These are phyloP conservation scores for Fonsecaea erecta DNA, from an alignment of 2,329 filamentous ascomycete species.

Conservation along the genomic window DNA sequence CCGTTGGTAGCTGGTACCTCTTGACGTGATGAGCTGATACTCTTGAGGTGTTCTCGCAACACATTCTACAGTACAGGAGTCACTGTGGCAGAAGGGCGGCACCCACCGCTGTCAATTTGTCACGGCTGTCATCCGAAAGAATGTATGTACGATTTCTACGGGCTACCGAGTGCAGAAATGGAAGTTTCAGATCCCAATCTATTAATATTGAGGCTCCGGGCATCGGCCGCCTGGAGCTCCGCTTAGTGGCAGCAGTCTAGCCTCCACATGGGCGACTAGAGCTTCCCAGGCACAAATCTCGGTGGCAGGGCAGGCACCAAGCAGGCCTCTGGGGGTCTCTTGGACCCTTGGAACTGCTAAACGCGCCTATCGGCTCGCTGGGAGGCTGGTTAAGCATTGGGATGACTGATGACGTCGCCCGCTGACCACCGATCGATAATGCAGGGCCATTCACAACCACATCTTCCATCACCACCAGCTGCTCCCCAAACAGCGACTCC, in stretches of 20 bases:
- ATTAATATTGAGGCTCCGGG: constrained; percentile 13
- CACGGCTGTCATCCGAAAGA: background rate
- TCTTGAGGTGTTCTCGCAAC: background rate
- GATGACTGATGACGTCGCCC: constrained; percentile 7
- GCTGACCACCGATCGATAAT: constrained; percentile 10
- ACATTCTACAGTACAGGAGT: background rate
- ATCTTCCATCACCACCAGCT: constrained; percentile 3
- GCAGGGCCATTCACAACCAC: background rate
- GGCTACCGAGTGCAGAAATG: background rate
- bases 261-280: background rate
- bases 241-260: background rate
- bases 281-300: background rate
- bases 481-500: constrained; percentile 10
- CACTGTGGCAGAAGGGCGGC: background rate
- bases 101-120: background rate
- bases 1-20: background rate
- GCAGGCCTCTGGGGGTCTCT: too few species aligned
- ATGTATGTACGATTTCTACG: background rate
- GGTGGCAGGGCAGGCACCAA: too few species aligned
- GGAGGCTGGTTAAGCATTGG: background rate
- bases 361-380: constrained; percentile 19
- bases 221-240: constrained; percentile 9
- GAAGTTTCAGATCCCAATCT: constrained; percentile 2
- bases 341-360: background rate
- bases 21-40: background rate